These are phyloP conservation scores for Pichia sp. DNA, from an alignment of 1,139 yeast species.

Conservation along the genomic window DNA sequence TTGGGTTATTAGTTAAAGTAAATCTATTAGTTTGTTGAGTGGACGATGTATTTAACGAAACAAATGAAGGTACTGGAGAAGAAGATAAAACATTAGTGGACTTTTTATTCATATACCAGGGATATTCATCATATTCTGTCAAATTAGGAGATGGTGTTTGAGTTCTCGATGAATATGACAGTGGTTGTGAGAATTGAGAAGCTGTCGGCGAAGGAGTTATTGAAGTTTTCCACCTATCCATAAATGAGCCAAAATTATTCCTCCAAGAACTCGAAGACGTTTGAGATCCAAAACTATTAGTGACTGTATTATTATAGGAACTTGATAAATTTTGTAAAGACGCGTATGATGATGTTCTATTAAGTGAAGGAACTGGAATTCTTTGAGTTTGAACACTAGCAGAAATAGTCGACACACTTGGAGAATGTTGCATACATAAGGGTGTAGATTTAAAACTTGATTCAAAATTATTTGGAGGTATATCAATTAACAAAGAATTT, in stretches of 20 bases:
- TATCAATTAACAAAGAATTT: conserved; percentile 9
- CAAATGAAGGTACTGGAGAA: conserved; percentile 9
- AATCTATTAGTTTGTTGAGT: conserved; percentile 2
- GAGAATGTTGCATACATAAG: conserved; percentile 18
- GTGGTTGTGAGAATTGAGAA: conserved; percentile 7
- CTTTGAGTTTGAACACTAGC: conserved; percentile 19
- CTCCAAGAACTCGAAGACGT: conserved; percentile 27
- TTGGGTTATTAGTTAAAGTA: conserved; percentile 2
- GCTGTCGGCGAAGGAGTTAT: conserved; percentile 13
- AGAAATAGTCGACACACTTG: conserved; percentile 17
- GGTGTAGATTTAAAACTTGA: conserved; percentile 1
- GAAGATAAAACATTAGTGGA: conserved; percentile 2
- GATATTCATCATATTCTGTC: conserved; percentile 39
- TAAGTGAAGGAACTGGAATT: conserved; percentile 18
- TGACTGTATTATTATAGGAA: conserved; percentile 23
- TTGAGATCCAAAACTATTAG: conserved; percentile 11
- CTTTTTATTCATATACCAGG: conserved; percentile 27
- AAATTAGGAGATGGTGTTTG: conserved; percentile 40
- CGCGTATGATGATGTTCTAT: conserved; percentile 28
- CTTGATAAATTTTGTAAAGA: conserved; percentile 30
- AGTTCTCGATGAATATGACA: conserved; percentile 2
- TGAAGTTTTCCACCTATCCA: conserved; percentile 24
- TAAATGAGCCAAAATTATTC: conserved; percentile 26
- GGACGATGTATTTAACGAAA: conserved; percentile 2
- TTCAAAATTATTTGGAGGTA: not conserved